Evolutionary conservation across 148 eudicot genomes (phyloP).

Genomic region (Vaccinium vitisidaea): DNA sequence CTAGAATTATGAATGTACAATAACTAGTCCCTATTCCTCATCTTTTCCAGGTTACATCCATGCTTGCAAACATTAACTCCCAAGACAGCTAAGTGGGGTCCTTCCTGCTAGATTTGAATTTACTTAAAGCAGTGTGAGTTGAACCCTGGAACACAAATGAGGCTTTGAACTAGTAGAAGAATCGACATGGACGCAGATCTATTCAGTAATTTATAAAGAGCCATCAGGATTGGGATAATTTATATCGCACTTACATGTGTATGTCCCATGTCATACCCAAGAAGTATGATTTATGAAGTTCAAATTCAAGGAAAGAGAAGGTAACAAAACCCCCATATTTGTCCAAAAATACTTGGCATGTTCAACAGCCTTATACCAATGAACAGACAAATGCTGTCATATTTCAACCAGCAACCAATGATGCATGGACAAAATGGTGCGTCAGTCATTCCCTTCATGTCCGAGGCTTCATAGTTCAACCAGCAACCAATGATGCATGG

Average conservation of each 20-base stretch:
- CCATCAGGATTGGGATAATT: neutral
- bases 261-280: too few species aligned
- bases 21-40: conserved; percentile 10
- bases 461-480: neutral
- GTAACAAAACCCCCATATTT: too few species aligned
- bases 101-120: neutral
- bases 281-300: too few species aligned
- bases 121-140: neutral
- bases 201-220: neutral
- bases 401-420: neutral
- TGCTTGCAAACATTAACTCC: neutral
- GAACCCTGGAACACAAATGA: neutral
- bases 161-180: conserved; percentile 5
- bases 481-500: conserved; percentile 9
- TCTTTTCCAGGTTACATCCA: neutral
- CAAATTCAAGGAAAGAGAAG: too few species aligned
- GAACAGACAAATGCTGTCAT: neutral
- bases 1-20: neutral
- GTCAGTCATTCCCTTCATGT: neutral
- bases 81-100: neutral
- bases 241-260: too few species aligned
- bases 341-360: too few species aligned
- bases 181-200: neutral
- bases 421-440: conserved; percentile 1
- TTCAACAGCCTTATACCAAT: too few species aligned